phyloP scores from a whole-genome alignment of 441 rosid species.

The Jatropha multifida region DNA sequence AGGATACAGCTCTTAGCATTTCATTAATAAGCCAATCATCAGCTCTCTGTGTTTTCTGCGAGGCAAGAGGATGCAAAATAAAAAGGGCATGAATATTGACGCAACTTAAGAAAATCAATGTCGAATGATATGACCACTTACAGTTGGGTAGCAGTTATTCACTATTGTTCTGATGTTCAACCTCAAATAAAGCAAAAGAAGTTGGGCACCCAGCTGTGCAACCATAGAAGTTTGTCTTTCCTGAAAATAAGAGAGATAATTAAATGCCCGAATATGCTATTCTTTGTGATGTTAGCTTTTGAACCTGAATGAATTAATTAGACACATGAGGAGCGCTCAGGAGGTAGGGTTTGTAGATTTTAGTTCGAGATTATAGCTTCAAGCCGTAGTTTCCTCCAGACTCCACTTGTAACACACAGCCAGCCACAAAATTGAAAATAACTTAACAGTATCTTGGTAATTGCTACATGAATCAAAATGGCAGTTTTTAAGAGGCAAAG shows the following conservation, averaged over 20 bases:
- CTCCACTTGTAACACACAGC: background rate
- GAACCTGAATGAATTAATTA: background rate
- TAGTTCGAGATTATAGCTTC: background rate
- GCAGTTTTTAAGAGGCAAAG: constrained; percentile 7
- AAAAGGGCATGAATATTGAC: background rate
- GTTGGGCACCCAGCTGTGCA: constrained; percentile 64
- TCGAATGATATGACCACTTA: constrained; percentile 32
- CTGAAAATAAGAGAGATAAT: constrained; percentile 32
- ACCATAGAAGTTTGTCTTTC: constrained; percentile 58
- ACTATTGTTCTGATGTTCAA: constrained; percentile 51
- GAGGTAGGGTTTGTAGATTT: background rate
- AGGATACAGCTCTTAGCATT: constrained; percentile 98
- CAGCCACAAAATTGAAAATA: background rate
- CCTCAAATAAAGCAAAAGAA: constrained; percentile 64
- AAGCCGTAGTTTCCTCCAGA: background rate
- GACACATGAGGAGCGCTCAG: background rate
- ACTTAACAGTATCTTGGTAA: background rate
- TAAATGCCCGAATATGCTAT: background rate
- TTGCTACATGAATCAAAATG: background rate
- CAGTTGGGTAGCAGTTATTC: constrained; percentile 78
- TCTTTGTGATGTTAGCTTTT: background rate
- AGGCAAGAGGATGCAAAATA: constrained; percentile 18
- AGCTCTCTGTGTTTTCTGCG: constrained; percentile 73
- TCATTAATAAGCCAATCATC: constrained; percentile 71
- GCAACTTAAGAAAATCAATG: constrained; percentile 11